These are phyloP conservation scores for Aspergillus carbonarius DNA, from an alignment of 2,329 filamentous ascomycete species.

Conservation along the genomic window DNA sequence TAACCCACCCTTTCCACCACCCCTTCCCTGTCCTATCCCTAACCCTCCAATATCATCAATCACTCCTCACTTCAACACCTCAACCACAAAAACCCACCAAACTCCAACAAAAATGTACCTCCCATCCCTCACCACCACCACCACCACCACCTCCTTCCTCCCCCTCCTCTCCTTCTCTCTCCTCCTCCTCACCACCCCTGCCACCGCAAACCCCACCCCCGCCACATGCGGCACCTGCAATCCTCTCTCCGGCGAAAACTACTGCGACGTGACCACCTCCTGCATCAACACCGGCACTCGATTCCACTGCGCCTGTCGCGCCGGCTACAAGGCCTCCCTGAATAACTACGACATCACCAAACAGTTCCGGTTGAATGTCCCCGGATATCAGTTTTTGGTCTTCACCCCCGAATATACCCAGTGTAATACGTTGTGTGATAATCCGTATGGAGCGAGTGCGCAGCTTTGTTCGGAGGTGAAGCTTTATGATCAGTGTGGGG, in stretches of 20 bases:
- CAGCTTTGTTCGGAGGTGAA: slow-evolving; percentile 39
- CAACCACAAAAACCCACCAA: too few relatives aligned
- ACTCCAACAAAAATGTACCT: too few relatives aligned
- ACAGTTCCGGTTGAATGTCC: slow-evolving; percentile 41
- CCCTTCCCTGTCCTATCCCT: too few relatives aligned
- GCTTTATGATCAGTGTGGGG: slow-evolving; percentile 28
- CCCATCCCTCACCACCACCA: neutral
- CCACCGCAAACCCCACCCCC: slow-evolving; percentile 16
- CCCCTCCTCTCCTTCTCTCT: slow-evolving; percentile 22
- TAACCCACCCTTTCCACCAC: too few relatives aligned
- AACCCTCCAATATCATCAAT: too few relatives aligned
- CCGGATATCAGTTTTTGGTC: slow-evolving; percentile 41
- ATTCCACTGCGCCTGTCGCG: slow-evolving; percentile 45
- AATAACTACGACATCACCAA: slow-evolving; percentile 29
- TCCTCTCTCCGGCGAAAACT: slow-evolving; percentile 40
- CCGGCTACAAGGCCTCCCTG: slow-evolving; percentile 40
- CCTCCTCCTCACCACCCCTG: slow-evolving; percentile 11
- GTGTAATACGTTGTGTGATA: slow-evolving; percentile 39
- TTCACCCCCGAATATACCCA: slow-evolving; percentile 37
- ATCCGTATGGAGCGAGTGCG: slow-evolving; percentile 29
- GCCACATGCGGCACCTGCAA: slow-evolving; percentile 41
- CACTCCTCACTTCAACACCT: too few relatives aligned
- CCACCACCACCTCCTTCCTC: slow-evolving; percentile 10
- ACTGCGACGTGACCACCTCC: slow-evolving; percentile 45
- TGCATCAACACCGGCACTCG: slow-evolving; percentile 44